Conservation (phyloP, 2,329 filamentous ascomycete genomes). For the Neobulgaria alba region DNA sequence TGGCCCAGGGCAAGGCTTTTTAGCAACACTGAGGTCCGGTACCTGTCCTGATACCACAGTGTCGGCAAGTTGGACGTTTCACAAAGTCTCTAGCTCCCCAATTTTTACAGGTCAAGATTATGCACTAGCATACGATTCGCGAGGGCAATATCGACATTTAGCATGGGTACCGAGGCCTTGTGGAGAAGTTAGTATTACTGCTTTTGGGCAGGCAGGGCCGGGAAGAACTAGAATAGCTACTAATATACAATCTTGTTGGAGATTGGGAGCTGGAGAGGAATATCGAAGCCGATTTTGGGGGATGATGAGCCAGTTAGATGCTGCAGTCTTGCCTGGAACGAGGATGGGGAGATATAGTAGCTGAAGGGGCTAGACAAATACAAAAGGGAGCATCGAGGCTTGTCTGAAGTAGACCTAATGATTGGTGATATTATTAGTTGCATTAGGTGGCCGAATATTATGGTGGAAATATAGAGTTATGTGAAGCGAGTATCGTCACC, state of each 20-base stretch:
- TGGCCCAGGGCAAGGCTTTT: too few relatives aligned
- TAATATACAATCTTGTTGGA: slow-evolving; percentile 4
- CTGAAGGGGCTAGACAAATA: too few relatives aligned
- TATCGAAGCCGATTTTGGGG: slow-evolving; percentile 13
- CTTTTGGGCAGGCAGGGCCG: not conserved
- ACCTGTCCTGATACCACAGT: too few relatives aligned
- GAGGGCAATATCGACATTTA: slow-evolving; percentile 6
- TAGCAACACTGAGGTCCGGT: too few relatives aligned
- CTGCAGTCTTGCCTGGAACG: slow-evolving; percentile 2
- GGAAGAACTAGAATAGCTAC: not conserved
- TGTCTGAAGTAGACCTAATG: too few relatives aligned
- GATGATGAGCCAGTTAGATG: slow-evolving; percentile 12
- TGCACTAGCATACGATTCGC: not conserved
- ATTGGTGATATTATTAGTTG: too few relatives aligned
- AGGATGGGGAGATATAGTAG: not conserved
- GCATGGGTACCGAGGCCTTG: slow-evolving; percentile 18
- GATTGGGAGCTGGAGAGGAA: slow-evolving; percentile 1
- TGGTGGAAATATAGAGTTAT: too few relatives aligned
- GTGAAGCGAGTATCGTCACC: not conserved
- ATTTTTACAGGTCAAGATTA: too few relatives aligned
- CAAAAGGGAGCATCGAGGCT: too few relatives aligned
- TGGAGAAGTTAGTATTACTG: slow-evolving; percentile 3
- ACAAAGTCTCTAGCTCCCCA: too few relatives aligned
- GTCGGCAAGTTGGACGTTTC: too few relatives aligned
- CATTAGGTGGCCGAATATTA: too few relatives aligned